Evolutionary conservation across 1,139 yeast genomes (phyloP).

Genomic region (Candida glucosophila): DNA sequence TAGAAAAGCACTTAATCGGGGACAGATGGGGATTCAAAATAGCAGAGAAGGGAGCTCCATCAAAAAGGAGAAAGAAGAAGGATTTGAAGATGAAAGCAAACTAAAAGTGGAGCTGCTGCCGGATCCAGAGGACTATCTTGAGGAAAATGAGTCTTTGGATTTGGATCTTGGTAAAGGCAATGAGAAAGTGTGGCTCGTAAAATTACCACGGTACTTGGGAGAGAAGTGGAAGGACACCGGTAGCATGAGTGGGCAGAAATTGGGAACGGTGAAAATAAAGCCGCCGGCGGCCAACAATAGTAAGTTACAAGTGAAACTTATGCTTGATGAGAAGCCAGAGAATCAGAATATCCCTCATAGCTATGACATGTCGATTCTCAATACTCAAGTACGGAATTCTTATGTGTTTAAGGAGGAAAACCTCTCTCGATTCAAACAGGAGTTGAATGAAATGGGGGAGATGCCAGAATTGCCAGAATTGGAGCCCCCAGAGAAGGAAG

Average conservation of each 20-base stretch:
- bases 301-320: constrained; percentile 50
- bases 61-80: too few relatives aligned
- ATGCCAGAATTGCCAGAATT: constrained; percentile 41
- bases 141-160: constrained; percentile 54
- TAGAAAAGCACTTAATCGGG: too few relatives aligned
- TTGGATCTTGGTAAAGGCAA: constrained; percentile 45
- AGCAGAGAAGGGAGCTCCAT: too few relatives aligned
- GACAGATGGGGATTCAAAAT: too few relatives aligned
- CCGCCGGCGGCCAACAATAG: constrained; percentile 12
- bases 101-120: too few relatives aligned
- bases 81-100: too few relatives aligned
- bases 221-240: constrained; percentile 70
- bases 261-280: constrained; percentile 75
- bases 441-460: constrained; percentile 39
- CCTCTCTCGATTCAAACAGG: constrained; percentile 57
- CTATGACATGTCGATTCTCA: constrained; percentile 71
- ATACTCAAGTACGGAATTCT: constrained; percentile 74
- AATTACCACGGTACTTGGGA: constrained; percentile 80
- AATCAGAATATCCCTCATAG: constrained; percentile 63
- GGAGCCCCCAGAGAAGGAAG: constrained; percentile 24
- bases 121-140: constrained; percentile 42
- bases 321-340: constrained; percentile 36
- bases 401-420: constrained; percentile 90
- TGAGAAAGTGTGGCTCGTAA: constrained; percentile 84
- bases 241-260: constrained; percentile 57